phyloP scores from a whole-genome alignment of 2,329 filamentous ascomycete genomes.

The Camptophora hylomeconis region DNA sequence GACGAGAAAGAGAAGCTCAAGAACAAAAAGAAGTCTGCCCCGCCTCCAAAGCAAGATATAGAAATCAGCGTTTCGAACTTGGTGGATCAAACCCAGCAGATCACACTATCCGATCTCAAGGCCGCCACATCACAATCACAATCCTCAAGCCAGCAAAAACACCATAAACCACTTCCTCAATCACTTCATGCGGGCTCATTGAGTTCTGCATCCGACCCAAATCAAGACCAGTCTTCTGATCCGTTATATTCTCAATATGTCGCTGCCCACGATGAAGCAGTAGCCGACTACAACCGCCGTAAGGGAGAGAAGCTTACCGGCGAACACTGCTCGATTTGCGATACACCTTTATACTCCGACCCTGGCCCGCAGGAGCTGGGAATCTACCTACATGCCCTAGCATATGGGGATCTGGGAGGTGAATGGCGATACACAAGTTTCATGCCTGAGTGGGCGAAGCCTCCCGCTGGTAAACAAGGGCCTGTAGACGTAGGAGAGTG shows the following conservation, averaged over 20 bases:
- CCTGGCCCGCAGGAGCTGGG: constrained; percentile 81
- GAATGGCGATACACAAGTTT: constrained; percentile 78
- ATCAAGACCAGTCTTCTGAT: constrained; percentile 7
- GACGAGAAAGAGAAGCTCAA: constrained; percentile 3
- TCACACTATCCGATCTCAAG: constrained; percentile 11
- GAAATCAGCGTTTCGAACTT: too few species aligned
- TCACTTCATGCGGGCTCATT: constrained; percentile 23
- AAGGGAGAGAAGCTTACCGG: constrained; percentile 93
- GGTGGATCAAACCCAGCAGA: constrained; percentile 16
- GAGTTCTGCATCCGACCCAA: constrained; percentile 6
- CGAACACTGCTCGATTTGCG: constrained; percentile 64
- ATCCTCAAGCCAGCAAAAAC: constrained; percentile 10
- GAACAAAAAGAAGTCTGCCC: constrained; percentile 25
- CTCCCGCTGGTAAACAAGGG: constrained; percentile 58
- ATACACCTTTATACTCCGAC: constrained; percentile 84
- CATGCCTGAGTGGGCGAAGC: constrained; percentile 75
- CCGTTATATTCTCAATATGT: constrained; percentile 12
- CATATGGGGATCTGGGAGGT: constrained; percentile 74
- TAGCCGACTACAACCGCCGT: constrained; percentile 75
- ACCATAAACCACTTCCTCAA: constrained; percentile 23
- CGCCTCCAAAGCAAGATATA: too few species aligned
- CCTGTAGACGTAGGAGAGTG: constrained; percentile 50
- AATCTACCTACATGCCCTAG: constrained; percentile 83
- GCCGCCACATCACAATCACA: constrained; percentile 3
- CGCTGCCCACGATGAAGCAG: constrained; percentile 58